These are phyloP conservation scores for Limnomonas spitsbergensis DNA, from an alignment of 139 green algal genomes.

Conservation along the genomic window DNA sequence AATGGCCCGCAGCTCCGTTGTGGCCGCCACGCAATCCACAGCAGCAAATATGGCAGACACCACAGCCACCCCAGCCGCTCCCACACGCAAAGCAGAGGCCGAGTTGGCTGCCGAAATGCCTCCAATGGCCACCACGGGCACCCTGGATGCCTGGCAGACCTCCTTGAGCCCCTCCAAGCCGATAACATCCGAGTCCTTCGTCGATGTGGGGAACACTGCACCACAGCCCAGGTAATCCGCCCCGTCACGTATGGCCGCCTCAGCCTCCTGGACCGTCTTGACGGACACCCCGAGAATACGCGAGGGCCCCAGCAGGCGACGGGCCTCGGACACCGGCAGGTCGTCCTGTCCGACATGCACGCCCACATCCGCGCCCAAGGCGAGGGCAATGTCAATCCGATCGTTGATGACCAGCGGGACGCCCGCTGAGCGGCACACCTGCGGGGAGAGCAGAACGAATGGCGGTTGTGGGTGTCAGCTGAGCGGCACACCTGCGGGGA, in stretches of 20 bases:
- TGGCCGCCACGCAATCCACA: slow-evolving; percentile 46
- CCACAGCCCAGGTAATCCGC: slow-evolving; percentile 14
- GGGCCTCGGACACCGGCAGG: background rate
- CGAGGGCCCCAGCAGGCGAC: slow-evolving; percentile 5
- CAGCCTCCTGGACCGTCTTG: background rate
- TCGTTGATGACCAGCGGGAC: slow-evolving; percentile 93
- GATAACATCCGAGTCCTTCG: slow-evolving; percentile 61
- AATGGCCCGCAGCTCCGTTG: slow-evolving; percentile 35
- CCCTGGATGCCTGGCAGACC: slow-evolving; percentile 44
- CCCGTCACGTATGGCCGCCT: background rate
- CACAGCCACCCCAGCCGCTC: slow-evolving; percentile 63
- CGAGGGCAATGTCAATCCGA: slow-evolving; percentile 87
- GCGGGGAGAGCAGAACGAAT: too few species aligned
- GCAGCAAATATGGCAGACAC: slow-evolving; percentile 75
- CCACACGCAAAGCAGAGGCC: slow-evolving; percentile 16
- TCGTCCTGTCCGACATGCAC: slow-evolving; percentile 22
- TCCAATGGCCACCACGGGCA: slow-evolving; percentile 89
- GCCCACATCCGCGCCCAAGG: slow-evolving; percentile 54
- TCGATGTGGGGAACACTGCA: slow-evolving; percentile 12
- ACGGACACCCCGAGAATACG: slow-evolving; percentile 20
- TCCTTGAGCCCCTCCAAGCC: slow-evolving; percentile 61
- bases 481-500: slow-evolving; percentile 52
- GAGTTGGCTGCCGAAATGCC: slow-evolving; percentile 71
- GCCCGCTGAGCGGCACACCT: slow-evolving; percentile 53
- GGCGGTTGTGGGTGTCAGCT: slow-evolving; percentile 57